Evolutionary conservation across 805 yeast genomes (phyloP), one percentile per base, ranked within the genome.

Genomic region (Blastobotrys americana): DNA sequence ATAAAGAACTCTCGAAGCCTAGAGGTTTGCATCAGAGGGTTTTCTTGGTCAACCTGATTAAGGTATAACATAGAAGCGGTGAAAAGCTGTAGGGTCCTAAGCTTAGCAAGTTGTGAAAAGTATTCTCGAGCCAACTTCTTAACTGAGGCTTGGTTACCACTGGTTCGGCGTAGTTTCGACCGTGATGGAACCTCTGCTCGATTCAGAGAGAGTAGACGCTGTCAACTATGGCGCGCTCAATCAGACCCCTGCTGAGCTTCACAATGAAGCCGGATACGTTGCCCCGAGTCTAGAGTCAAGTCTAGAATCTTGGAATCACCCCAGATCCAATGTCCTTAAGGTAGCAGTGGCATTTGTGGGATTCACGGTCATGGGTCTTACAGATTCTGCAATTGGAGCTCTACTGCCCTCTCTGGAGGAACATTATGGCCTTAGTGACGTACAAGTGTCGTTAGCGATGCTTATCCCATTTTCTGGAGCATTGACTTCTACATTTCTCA

Each of bases 301-400:
- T 8, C 31, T 25, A 16, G 48, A 48, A 23, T 3, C 46, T 3
- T 52, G 55, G 55, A 50, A 47, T 35, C 20, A 41, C 23, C 54
- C 55, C 2, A 34, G 37, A 5, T 39, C 47, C 5, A 52, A 52
- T 33, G 19, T 40, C 5, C 23, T 40, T 19, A 48, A 46, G 23
- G 47, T 48, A 16, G 27, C 35, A 3, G 39, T 50, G 4, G 48
- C 53, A 4, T 50, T 52, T n/a, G 20, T 44, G n/a, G 55, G 58
- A 10, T 73, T 78, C 54, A 55, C 68, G 2, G 52, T 76, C 2
- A 60, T 76, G 51, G 87, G 87, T 0, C 55, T 78, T 8, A 68
- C 71, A 4, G 86, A 80, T 51, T 82, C 79, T 55, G 69, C 82
- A 0, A 57, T 78, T n/a, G 86, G 86, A 0, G 70, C 84, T 0